These are phyloP conservation scores for Tulasnella sp. DNA, from an alignment of 768 basidiomycete genomes.

Conservation along the genomic window DNA sequence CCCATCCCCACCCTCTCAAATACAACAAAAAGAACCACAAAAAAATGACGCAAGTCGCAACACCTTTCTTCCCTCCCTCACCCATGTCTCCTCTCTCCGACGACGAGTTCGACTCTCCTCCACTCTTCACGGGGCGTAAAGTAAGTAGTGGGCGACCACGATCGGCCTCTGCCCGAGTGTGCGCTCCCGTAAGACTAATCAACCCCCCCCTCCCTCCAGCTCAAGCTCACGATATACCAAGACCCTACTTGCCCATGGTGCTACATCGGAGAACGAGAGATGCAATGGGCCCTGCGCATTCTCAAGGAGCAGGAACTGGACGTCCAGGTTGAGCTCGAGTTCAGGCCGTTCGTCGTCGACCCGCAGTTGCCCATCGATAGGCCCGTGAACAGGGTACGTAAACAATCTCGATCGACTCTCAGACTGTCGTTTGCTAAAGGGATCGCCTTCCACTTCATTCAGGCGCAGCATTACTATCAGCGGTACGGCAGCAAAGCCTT, in stretches of 20 bases:
- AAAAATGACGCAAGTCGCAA: neutral
- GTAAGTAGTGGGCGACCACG: too few species aligned
- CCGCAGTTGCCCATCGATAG: slow-evolving; percentile 26
- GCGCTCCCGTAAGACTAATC: neutral
- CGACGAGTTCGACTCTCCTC: neutral
- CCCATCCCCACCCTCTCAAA: too few species aligned
- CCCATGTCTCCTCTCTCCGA: neutral
- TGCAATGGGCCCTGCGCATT: slow-evolving; percentile 28
- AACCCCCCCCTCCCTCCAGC: neutral
- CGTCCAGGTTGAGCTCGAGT: slow-evolving; percentile 32
- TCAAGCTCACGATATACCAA: slow-evolving; percentile 2
- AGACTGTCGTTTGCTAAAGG: neutral
- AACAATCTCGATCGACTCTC: neutral
- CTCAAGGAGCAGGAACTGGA: slow-evolving; percentile 9
- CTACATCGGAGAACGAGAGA: slow-evolving; percentile 32
- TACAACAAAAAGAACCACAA: neutral
- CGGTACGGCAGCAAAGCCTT: neutral
- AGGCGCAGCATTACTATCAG: neutral
- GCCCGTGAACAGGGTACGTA: slow-evolving; percentile 15
- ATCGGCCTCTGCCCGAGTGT: neutral
- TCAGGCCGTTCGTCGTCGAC: slow-evolving; percentile 37
- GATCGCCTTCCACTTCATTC: neutral
- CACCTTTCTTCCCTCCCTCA: neutral
- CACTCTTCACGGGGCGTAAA: neutral
- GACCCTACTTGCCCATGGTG: slow-evolving; percentile 19